These are phyloP conservation scores for Salix purpurea DNA, from an alignment of 345 rosid genomes.

Conservation along the genomic window DNA sequence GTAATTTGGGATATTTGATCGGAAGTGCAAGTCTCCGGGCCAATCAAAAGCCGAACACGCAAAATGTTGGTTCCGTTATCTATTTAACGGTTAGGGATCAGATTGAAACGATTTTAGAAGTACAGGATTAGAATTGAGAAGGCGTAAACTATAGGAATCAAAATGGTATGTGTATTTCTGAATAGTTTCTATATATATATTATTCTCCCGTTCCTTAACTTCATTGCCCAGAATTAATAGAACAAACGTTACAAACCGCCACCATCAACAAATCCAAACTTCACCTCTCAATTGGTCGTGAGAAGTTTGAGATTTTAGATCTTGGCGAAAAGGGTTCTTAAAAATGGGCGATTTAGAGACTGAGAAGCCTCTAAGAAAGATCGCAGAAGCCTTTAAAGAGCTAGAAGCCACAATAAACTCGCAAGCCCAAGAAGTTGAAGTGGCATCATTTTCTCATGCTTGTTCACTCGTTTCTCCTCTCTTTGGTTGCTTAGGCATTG, in stretches of 20 bases:
- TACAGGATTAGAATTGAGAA: neutral
- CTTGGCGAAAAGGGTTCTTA: neutral
- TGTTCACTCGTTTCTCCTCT: slow-evolving; percentile 92
- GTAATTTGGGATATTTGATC: too few species aligned
- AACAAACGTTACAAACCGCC: neutral
- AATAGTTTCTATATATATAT: neutral
- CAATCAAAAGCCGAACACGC: too few species aligned
- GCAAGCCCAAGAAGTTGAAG: slow-evolving; percentile 35
- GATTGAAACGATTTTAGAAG: too few species aligned
- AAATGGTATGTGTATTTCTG: neutral
- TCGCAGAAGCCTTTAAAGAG: slow-evolving; percentile 12
- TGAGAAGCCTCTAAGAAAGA: slow-evolving; percentile 9
- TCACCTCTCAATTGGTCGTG: neutral
- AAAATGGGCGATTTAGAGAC: neutral
- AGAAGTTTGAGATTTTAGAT: neutral
- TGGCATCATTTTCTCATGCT: slow-evolving; percentile 74
- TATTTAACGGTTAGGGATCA: too few species aligned
- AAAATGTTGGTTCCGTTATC: too few species aligned
- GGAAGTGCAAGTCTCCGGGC: too few species aligned
- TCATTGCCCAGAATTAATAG: neutral
- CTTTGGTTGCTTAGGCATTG: slow-evolving; percentile 83
- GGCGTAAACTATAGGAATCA: neutral
- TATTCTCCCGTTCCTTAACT: neutral
- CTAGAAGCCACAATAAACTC: slow-evolving; percentile 3
- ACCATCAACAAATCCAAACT: neutral